Conservation (phyloP, 345 rosid genomes). For the Dipteronia dyeriana region DNA sequence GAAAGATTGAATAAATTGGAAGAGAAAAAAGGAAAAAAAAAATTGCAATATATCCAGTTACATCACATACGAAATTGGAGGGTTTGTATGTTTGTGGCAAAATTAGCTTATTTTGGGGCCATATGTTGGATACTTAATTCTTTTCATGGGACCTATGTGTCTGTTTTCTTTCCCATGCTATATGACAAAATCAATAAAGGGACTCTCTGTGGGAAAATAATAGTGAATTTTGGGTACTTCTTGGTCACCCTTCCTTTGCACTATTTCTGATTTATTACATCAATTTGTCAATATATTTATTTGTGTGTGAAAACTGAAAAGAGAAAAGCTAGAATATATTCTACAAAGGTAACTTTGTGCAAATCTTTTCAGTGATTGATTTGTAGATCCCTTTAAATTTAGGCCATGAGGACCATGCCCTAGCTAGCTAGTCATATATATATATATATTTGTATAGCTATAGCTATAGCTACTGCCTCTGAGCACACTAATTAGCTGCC, state of each 20-base stretch:
- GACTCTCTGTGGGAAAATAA: not conserved
- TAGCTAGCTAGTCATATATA: too few species aligned
- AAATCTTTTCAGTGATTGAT: not conserved
- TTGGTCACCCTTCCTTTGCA: not conserved
- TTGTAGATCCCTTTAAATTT: not conserved
- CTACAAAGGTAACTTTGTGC: conserved; percentile 3
- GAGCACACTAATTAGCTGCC: not conserved
- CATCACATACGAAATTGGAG: conserved; percentile 25
- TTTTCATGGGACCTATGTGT: conserved; percentile 43
- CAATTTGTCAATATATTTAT: not conserved
- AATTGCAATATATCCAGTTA: conserved; percentile 5
- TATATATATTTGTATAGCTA: too few species aligned
- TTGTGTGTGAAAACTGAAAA: not conserved
- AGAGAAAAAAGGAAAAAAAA: not conserved
- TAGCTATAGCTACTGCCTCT: not conserved
- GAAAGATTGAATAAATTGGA: conserved; percentile 16
- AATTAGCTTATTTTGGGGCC: conserved; percentile 35
- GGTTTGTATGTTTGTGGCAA: conserved; percentile 30
- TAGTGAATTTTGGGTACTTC: conserved; percentile 16
- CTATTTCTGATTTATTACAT: conserved; percentile 7
- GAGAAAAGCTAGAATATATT: not conserved
- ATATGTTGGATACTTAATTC: conserved; percentile 34
- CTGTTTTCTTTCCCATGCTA: conserved; percentile 13
- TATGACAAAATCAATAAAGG: conserved; percentile 18
- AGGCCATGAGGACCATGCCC: not conserved